phyloP scores from a whole-genome alignment of 2,329 filamentous ascomycete species.

The Xylaria polymorpha region DNA sequence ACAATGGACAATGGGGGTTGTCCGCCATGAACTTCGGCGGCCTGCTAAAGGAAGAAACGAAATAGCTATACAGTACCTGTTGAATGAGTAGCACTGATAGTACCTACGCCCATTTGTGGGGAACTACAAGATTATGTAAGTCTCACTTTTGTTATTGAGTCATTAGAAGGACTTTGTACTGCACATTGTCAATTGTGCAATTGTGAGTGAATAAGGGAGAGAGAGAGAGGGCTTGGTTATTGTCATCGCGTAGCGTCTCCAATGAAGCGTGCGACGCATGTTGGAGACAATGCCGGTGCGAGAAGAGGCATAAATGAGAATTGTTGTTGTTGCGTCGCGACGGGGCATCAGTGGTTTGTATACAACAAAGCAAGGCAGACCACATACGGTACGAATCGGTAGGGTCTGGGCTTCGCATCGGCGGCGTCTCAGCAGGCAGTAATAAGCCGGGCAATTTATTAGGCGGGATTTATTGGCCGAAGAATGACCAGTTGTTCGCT shows the following conservation, averaged over 20 bases:
- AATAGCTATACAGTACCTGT: background rate
- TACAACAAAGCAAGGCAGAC: constrained; percentile 34
- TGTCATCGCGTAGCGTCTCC: constrained; percentile 11
- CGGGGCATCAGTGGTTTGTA: constrained; percentile 19
- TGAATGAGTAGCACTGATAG: background rate
- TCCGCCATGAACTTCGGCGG: background rate
- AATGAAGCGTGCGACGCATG: constrained; percentile 16
- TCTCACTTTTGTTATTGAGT: constrained; percentile 2
- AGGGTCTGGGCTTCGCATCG: constrained; percentile 27
- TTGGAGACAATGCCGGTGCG: constrained; percentile 17
- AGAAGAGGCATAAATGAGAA: constrained; percentile 21
- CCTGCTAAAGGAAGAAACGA: background rate
- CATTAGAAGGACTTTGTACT: background rate
- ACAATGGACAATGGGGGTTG: background rate
- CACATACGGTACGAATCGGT: constrained; percentile 26
- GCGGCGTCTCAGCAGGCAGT: constrained; percentile 19
- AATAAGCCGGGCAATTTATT: constrained; percentile 26
- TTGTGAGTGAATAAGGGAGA: background rate
- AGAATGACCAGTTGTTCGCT: constrained; percentile 17
- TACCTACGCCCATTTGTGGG: background rate
- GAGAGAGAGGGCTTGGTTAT: background rate
- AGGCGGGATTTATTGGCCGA: constrained; percentile 17
- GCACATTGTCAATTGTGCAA: constrained; percentile 24
- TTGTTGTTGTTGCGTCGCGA: constrained; percentile 16
- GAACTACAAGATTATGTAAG: background rate